Percentiles rank a stretch among this genome's conserved stretches.
Evolutionary conservation across 768 basidiomycete genomes (phyloP).

Genomic region (Lentinus brumalis): DNA sequence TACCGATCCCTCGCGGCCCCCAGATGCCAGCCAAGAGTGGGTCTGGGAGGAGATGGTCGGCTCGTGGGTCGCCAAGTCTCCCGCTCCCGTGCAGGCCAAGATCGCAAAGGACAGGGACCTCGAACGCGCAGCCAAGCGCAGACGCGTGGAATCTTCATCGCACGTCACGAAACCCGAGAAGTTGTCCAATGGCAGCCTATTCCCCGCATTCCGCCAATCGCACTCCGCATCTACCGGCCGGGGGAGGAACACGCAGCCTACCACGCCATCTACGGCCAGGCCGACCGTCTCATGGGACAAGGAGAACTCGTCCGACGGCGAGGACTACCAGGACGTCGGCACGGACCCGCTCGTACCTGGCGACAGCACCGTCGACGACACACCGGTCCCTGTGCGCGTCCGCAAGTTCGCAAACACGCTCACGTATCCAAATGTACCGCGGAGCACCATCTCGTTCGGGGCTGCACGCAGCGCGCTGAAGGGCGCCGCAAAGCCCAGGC

Average conservation of each 20-base stretch:
- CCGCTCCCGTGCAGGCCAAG: constrained; percentile 17
- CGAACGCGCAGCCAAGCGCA: constrained; percentile 1
- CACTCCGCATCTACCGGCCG: too few relatives aligned
- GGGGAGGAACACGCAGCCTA: neutral
- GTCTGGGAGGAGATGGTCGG: constrained; percentile 51
- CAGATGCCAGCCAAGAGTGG: constrained; percentile 35
- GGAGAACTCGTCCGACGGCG: constrained; percentile 18
- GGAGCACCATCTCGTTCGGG: constrained; percentile 39
- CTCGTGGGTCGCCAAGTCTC: constrained; percentile 46
- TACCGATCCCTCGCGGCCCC: neutral
- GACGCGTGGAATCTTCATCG: neutral
- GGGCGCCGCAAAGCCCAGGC: neutral
- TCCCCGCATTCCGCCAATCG: too few relatives aligned
- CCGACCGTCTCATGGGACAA: neutral
- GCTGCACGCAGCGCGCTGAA: constrained; percentile 14
- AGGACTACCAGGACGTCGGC: constrained; percentile 1
- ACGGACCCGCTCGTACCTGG: neutral
- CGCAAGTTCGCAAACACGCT: constrained; percentile 39
- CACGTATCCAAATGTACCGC: constrained; percentile 37
- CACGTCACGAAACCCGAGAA: too few relatives aligned
- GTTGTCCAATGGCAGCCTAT: too few relatives aligned
- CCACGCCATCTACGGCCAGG: neutral
- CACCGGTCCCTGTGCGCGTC: constrained; percentile 12
- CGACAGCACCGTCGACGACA: neutral
- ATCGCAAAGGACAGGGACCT: neutral